These are phyloP conservation scores for Suillus spraguei DNA, from an alignment of 768 basidiomycete species.

Conservation along the genomic window DNA sequence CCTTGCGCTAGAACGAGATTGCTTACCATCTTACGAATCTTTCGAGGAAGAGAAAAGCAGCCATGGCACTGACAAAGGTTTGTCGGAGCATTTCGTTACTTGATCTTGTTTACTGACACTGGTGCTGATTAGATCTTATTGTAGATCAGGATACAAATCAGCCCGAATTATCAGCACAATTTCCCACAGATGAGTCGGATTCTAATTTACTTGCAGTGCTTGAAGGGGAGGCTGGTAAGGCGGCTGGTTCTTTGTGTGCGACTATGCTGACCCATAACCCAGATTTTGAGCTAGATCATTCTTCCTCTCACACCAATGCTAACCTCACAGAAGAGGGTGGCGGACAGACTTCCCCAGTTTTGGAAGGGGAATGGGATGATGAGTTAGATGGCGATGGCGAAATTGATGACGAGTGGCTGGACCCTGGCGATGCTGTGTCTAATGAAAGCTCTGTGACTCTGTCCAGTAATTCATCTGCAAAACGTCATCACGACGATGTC, in stretches of 20 bases:
- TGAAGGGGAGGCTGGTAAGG: conserved; percentile 34
- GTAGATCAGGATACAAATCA: conserved; percentile 2
- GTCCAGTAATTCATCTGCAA: conserved; percentile 56
- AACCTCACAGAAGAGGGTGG: conserved; percentile 17
- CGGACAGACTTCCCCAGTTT: conserved; percentile 19
- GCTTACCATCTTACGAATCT: background rate
- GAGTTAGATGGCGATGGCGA: conserved; percentile 52
- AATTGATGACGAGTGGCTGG: conserved; percentile 45
- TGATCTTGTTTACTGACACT: background rate
- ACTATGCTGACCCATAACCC: conserved; percentile 14
- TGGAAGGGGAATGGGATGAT: conserved; percentile 29
- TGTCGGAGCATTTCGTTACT: background rate
- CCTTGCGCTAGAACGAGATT: background rate
- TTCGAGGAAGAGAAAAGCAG: background rate
- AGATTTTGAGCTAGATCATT: conserved; percentile 31
- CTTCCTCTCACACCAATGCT: conserved; percentile 19
- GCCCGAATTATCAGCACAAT: background rate
- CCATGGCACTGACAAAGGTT: conserved; percentile 6
- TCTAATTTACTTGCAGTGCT: conserved; percentile 28
- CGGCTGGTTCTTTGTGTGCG: conserved; percentile 3
- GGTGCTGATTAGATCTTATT: background rate
- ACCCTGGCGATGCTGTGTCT: conserved; percentile 45
- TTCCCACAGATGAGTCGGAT: conserved; percentile 30
- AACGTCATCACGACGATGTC: conserved; percentile 49
- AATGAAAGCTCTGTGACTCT: conserved; percentile 57